A percentile compares a stretch with the other conserved stretches of the same genome.
These are phyloP conservation scores for Tilletia indica DNA, from an alignment of 1,284 basidiomycete genomes.

Conservation along the genomic window DNA sequence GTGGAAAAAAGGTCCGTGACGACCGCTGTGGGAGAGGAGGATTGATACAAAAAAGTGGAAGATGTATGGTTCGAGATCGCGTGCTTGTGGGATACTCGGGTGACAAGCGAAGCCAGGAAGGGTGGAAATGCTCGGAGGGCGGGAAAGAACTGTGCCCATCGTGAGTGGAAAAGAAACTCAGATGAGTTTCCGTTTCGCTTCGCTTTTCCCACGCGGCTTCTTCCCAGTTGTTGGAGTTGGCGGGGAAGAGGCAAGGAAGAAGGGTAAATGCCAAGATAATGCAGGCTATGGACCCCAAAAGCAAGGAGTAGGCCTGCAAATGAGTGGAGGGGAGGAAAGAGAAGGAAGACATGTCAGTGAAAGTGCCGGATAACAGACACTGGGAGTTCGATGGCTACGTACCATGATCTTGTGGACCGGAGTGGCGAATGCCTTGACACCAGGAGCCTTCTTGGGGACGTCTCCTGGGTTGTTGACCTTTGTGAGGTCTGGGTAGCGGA, in stretches of 20 bases:
- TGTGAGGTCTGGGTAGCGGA: conserved; percentile 32
- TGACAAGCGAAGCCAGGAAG: no score
- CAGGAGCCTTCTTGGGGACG: conserved; percentile 23
- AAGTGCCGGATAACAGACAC: neutral
- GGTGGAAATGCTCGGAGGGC: no score
- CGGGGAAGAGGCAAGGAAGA: conserved; percentile 46
- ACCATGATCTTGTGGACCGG: conserved; percentile 43
- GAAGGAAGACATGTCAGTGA: neutral
- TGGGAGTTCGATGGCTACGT: neutral
- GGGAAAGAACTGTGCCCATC: no score
- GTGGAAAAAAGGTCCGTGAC: no score
- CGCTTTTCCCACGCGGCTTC: neutral
- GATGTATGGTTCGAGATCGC: no score
- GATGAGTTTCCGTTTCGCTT: conserved; percentile 5
- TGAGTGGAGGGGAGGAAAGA: conserved; percentile 14
- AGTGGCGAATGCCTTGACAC: conserved; percentile 39
- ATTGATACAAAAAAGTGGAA: no score
- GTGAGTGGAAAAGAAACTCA: no score
- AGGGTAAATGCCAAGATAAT: conserved; percentile 36
- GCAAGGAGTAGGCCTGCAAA: conserved; percentile 34
- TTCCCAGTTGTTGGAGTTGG: conserved; percentile 24
- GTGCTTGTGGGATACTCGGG: no score
- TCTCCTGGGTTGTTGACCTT: conserved; percentile 41
- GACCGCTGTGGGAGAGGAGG: no score
- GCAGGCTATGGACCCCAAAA: conserved; percentile 36